Evolutionary conservation across 208 protist genomes (phyloP).

Genomic region (Trichomonas vaginalis): DNA sequence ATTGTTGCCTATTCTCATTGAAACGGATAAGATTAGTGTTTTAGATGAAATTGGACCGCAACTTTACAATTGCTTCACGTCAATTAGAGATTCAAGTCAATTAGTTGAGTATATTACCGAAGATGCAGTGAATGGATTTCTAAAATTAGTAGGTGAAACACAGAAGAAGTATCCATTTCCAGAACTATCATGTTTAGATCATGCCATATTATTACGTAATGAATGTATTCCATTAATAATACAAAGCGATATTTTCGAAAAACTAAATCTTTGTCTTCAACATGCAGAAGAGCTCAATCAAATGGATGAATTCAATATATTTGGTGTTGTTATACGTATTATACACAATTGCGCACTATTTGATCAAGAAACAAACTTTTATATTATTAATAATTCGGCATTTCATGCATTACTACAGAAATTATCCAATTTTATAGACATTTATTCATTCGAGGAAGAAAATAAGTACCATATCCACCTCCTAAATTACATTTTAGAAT

Average conservation of each 20-base stretch:
- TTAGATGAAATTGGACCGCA: no score
- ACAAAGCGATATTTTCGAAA: not conserved
- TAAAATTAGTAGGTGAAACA: not conserved
- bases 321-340: not conserved
- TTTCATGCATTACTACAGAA: not conserved
- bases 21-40: no score
- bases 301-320: not conserved
- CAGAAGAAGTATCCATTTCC: not conserved
- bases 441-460: not conserved
- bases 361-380: not conserved
- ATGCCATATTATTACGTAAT: not conserved
- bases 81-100: no score
- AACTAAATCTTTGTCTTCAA: not conserved
- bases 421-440: not conserved
- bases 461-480: not conserved
- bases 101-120: no score
- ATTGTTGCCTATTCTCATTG: no score
- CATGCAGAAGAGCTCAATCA: not conserved
- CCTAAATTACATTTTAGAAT: not conserved
- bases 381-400: not conserved
- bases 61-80: no score
- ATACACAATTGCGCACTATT: not conserved
- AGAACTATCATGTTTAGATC: not conserved
- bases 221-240: not conserved
- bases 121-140: not conserved